phyloP scores from a whole-genome alignment of 805 yeast species.

The Saccharomycopsis microspora region DNA sequence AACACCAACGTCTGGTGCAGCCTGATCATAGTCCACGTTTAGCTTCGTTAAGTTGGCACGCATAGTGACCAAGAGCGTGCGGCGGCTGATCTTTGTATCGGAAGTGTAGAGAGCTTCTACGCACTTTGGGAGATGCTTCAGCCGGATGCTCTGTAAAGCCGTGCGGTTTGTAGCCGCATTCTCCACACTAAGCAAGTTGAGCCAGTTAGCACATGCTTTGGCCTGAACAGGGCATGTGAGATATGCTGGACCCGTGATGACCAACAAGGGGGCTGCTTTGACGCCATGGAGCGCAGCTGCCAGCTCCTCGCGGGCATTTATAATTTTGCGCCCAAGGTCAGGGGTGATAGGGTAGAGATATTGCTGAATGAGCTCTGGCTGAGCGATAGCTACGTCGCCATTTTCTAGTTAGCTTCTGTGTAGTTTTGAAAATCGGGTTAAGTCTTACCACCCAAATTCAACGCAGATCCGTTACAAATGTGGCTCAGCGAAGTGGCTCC shows the following conservation, averaged over 20 bases:
- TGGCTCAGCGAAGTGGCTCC: background rate
- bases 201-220: slow-evolving; percentile 32
- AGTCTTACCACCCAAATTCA: background rate
- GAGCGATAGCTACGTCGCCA: slow-evolving; percentile 29
- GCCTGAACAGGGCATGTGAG: slow-evolving; percentile 25
- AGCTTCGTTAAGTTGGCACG: slow-evolving; percentile 28
- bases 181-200: slow-evolving; percentile 16
- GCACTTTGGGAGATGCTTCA: background rate
- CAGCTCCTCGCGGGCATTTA: slow-evolving; percentile 21
- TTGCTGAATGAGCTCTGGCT: slow-evolving; percentile 33
- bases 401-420: slow-evolving; percentile 17
- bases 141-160: background rate
- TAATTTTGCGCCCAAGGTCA: slow-evolving; percentile 22
- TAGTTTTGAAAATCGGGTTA: background rate
- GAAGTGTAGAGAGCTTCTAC: background rate
- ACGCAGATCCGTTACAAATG: slow-evolving; percentile 1
- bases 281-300: background rate
- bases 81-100: background rate
- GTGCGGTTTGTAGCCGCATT: background rate
- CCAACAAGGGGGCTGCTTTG: slow-evolving; percentile 20
- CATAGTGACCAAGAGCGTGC: slow-evolving; percentile 18
- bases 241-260: slow-evolving; percentile 30
- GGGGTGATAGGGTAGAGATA: slow-evolving; percentile 27
- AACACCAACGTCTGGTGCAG: slow-evolving; percentile 7
- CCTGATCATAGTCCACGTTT: slow-evolving; percentile 16